Percentiles rank a stretch among this genome's conserved stretches.
Evolutionary conservation across 257 asterid genomes (phyloP).

Genomic region (Plectranthus barbatus): DNA sequence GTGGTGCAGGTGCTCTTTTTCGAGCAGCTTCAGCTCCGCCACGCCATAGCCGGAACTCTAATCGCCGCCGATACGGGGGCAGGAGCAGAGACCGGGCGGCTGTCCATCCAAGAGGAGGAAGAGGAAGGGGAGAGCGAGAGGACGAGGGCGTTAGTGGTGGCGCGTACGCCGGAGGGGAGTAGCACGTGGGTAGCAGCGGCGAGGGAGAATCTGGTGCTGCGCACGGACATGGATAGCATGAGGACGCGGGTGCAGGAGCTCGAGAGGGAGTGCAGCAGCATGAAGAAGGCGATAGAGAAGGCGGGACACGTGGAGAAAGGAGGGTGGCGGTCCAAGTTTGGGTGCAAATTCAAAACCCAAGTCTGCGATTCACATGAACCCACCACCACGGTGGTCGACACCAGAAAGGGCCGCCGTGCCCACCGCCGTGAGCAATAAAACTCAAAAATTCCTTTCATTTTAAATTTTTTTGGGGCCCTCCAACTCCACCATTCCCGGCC

Average conservation of each 20-base stretch:
- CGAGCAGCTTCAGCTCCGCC: slow-evolving; percentile 99
- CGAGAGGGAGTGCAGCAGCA: slow-evolving; percentile 76
- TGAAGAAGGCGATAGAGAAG: slow-evolving; percentile 64
- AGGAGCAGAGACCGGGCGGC: slow-evolving; percentile 14
- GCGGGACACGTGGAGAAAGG: slow-evolving; percentile 37
- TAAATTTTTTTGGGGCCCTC: neutral
- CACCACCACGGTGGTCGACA: slow-evolving; percentile 49
- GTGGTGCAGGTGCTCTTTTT: too few relatives aligned
- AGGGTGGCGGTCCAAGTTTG: slow-evolving; percentile 67
- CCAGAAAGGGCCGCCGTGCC: slow-evolving; percentile 43
- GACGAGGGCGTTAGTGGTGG: slow-evolving; percentile 2
- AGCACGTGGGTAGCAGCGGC: slow-evolving; percentile 62
- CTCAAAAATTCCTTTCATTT: slow-evolving; percentile 8
- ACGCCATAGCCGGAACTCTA: slow-evolving; percentile 76
- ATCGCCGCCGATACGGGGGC: slow-evolving; percentile 35
- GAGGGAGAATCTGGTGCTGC: slow-evolving; percentile 84
- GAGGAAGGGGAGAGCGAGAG: neutral
- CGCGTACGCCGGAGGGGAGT: slow-evolving; percentile 23
- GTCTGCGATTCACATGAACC: slow-evolving; percentile 92
- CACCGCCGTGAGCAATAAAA: slow-evolving; percentile 32
- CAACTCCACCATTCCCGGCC: neutral
- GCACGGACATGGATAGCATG: slow-evolving; percentile 81
- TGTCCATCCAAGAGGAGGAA: slow-evolving; percentile 22
- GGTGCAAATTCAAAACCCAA: slow-evolving; percentile 87
- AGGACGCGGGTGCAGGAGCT: slow-evolving; percentile 77